Evolutionary conservation across 2,329 filamentous ascomycete species (phyloP).

Genomic region (Neurospora crassa): DNA sequence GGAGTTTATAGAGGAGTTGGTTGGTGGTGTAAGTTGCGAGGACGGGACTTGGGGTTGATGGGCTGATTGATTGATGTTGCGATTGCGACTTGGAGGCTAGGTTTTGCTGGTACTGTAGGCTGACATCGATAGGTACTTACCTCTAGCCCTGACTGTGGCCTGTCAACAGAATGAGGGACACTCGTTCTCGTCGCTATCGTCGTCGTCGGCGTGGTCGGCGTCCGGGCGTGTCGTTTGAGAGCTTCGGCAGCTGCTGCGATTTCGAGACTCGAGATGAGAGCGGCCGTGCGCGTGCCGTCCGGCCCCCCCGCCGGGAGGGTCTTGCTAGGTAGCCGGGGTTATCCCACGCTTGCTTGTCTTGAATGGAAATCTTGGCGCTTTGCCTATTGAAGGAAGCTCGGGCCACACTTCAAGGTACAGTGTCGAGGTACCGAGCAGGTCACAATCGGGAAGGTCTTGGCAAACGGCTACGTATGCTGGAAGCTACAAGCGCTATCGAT

Average conservation of each 20-base stretch:
- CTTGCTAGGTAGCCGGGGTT: neutral
- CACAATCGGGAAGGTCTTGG: constrained; percentile 17
- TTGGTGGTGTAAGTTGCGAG: neutral
- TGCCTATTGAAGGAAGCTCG: neutral
- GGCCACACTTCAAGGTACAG: neutral
- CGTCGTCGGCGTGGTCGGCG: neutral
- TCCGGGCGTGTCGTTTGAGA: neutral
- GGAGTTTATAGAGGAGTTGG: neutral
- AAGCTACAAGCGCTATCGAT: constrained; percentile 7
- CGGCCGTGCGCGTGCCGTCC: neutral
- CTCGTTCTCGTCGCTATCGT: neutral
- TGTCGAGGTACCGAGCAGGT: neutral
- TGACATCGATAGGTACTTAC: neutral
- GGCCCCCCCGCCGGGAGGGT: neutral
- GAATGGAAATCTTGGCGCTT: neutral
- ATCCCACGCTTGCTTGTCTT: neutral
- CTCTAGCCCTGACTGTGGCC: neutral
- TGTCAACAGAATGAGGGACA: neutral
- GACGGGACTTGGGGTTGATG: neutral
- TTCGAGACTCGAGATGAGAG: neutral
- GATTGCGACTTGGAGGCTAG: neutral
- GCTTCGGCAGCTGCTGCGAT: neutral
- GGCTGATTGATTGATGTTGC: neutral
- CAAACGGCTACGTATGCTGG: constrained; percentile 27
- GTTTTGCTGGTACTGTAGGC: neutral